These are phyloP conservation scores for Xylaria scruposa DNA, from an alignment of 495 filamentous ascomycete genomes.

Conservation along the genomic window DNA sequence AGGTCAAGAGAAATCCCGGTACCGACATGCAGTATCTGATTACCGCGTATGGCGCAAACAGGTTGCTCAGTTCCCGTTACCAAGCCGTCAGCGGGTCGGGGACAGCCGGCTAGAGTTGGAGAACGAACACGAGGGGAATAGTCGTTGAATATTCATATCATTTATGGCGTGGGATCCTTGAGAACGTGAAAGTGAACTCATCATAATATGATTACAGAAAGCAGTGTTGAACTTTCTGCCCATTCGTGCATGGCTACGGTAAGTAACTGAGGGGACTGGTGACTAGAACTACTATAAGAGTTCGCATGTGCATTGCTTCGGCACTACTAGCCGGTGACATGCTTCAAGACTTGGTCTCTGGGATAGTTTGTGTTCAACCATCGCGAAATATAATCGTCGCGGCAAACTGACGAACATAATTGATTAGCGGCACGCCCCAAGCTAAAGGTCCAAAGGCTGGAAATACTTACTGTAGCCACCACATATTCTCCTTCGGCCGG, in stretches of 20 bases:
- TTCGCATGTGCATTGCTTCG: background rate
- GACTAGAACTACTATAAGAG: background rate
- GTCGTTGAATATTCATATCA: background rate
- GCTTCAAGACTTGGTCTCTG: conserved; percentile 55
- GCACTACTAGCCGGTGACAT: conserved; percentile 41
- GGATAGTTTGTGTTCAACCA: conserved; percentile 74
- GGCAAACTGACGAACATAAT: conserved; percentile 66
- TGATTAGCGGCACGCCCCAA: background rate
- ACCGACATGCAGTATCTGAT: conserved; percentile 2
- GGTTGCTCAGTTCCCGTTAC: background rate
- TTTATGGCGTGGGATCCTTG: background rate
- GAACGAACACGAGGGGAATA: conserved; percentile 16
- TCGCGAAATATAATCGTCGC: conserved; percentile 84
- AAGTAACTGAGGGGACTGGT: background rate
- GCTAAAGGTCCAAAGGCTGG: background rate
- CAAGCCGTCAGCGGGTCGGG: background rate
- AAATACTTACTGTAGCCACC: conserved; percentile 79
- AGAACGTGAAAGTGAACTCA: background rate
- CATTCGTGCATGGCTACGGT: background rate
- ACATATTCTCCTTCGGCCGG: conserved; percentile 83
- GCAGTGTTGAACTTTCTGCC: background rate
- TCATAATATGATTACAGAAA: background rate
- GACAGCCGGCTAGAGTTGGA: conserved; percentile 1
- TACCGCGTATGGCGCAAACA: conserved; percentile 7
- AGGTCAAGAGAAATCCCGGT: conserved; percentile 11